phyloP scores from a whole-genome alignment of 2,329 filamentous ascomycete genomes.

The Hypocreales sp. region DNA sequence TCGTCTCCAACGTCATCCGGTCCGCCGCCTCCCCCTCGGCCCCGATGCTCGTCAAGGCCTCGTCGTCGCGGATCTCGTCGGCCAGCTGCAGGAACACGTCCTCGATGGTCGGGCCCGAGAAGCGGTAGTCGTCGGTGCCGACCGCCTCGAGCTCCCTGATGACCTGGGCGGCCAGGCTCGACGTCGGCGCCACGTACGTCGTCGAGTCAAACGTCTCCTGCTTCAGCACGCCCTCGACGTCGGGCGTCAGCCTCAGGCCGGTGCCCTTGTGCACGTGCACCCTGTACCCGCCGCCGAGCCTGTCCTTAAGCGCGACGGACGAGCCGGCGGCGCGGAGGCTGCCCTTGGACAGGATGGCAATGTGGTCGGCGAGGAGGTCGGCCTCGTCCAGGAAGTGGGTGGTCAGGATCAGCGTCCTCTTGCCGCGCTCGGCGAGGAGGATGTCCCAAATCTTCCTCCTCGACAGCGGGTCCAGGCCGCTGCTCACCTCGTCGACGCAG shows the following conservation, averaged over 20 bases:
- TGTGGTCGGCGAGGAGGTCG: slow-evolving; percentile 76
- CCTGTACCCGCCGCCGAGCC: slow-evolving; percentile 69
- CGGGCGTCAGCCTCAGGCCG: slow-evolving; percentile 27
- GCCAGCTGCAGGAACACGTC: slow-evolving; percentile 82
- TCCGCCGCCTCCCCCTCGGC: slow-evolving; percentile 5
- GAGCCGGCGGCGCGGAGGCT: slow-evolving; percentile 69
- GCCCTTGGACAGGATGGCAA: slow-evolving; percentile 76
- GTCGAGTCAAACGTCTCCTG: slow-evolving; percentile 53
- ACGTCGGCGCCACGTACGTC: slow-evolving; percentile 57
- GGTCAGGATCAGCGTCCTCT: slow-evolving; percentile 70
- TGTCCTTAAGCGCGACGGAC: slow-evolving; percentile 72
- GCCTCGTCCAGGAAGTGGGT: slow-evolving; percentile 93
- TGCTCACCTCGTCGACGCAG: slow-evolving; percentile 83
- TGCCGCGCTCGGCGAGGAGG: slow-evolving; percentile 66
- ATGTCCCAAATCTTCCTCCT: slow-evolving; percentile 92
- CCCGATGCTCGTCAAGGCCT: slow-evolving; percentile 11
- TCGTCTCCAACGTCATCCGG: slow-evolving; percentile 1
- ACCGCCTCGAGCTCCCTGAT: slow-evolving; percentile 52
- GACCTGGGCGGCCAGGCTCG: slow-evolving; percentile 53
- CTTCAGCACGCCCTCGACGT: slow-evolving; percentile 39
- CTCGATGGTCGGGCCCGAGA: slow-evolving; percentile 80
- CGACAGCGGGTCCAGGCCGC: slow-evolving; percentile 74
- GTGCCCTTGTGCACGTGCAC: slow-evolving; percentile 55
- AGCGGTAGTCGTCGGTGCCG: slow-evolving; percentile 62
- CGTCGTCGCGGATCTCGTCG: slow-evolving; percentile 54